A percentile compares a stretch with the other conserved stretches of the same genome.
Conservation (phyloP, 306 rosid genomes). For the Arachis hypogaea region DNA sequence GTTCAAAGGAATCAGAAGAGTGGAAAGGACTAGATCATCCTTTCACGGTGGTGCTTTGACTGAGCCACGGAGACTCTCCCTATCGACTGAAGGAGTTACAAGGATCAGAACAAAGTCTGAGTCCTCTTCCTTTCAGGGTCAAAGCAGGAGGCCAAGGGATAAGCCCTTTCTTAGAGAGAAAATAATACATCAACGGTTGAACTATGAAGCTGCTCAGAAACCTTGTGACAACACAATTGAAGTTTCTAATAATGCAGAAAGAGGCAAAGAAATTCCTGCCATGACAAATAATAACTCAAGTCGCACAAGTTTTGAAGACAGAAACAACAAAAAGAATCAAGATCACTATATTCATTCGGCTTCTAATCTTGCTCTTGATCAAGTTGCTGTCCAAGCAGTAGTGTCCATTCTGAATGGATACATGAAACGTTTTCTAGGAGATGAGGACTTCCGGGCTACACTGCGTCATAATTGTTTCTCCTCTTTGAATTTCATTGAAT, state of each 20-base stretch:
- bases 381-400: slow-evolving; percentile 61
- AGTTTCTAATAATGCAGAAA: not conserved
- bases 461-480: slow-evolving; percentile 59
- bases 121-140: slow-evolving; percentile 30
- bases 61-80: slow-evolving; percentile 30
- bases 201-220: slow-evolving; percentile 30
- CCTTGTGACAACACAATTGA: not conserved
- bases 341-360: slow-evolving; percentile 22
- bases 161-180: slow-evolving; percentile 20
- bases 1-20: slow-evolving; percentile 60
- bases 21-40: slow-evolving; percentile 56
- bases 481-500: slow-evolving; percentile 51
- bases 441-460: slow-evolving; percentile 57
- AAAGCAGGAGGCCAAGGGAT: slow-evolving; percentile 26
- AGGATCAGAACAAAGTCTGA: slow-evolving; percentile 42
- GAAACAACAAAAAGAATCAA: slow-evolving; percentile 20
- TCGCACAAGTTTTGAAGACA: slow-evolving; percentile 31
- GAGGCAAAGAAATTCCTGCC: slow-evolving; percentile 29
- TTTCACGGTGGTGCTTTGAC: slow-evolving; percentile 45
- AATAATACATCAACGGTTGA: slow-evolving; percentile 24
- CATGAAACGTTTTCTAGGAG: slow-evolving; percentile 60
- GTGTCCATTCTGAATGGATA: slow-evolving; percentile 74
- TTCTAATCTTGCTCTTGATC: slow-evolving; percentile 46
- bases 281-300: too few species aligned
- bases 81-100: slow-evolving; percentile 42